A percentile compares a stretch with the other conserved stretches of the same genome.
Conservation (phyloP, 2,329 filamentous ascomycete genomes). For the Calonectria crousiana region DNA sequence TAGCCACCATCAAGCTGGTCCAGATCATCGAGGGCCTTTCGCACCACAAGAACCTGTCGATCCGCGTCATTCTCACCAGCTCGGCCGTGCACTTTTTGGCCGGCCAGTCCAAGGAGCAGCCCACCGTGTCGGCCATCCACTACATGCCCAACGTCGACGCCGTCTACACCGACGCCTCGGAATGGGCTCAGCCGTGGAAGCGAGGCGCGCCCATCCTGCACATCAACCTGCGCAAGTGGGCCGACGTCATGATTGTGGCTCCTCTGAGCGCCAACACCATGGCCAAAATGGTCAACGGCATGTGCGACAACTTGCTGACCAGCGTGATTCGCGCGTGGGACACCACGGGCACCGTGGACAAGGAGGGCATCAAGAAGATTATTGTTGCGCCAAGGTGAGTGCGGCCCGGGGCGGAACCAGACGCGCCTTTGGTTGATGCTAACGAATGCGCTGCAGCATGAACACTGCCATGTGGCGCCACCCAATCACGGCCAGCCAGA, state of each 20-base stretch:
- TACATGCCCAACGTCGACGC: slow-evolving; percentile 79
- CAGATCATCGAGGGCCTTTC: slow-evolving; percentile 72
- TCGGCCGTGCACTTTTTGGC: slow-evolving; percentile 81
- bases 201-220: slow-evolving; percentile 86
- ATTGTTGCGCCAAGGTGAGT: slow-evolving; percentile 69
- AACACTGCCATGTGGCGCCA: slow-evolving; percentile 93
- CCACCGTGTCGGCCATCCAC: slow-evolving; percentile 70
- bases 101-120: slow-evolving; percentile 83
- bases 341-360: slow-evolving; percentile 71
- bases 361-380: slow-evolving; percentile 71
- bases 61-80: slow-evolving; percentile 85
- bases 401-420: no score
- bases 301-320: slow-evolving; percentile 82
- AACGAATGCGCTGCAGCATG: slow-evolving; percentile 70
- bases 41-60: slow-evolving; percentile 70
- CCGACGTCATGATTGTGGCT: slow-evolving; percentile 82
- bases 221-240: slow-evolving; percentile 86
- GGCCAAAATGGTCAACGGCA: slow-evolving; percentile 84
- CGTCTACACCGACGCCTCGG: slow-evolving; percentile 86
- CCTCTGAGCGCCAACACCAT: slow-evolving; percentile 88
- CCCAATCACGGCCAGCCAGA: slow-evolving; percentile 80
- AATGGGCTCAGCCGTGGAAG: slow-evolving; percentile 84
- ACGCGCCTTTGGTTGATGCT: background rate
- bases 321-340: slow-evolving; percentile 90
- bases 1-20: slow-evolving; percentile 90